Conservation (phyloP, 2,329 filamentous ascomycete genomes). For the Fusarium oligoseptatum region DNA sequence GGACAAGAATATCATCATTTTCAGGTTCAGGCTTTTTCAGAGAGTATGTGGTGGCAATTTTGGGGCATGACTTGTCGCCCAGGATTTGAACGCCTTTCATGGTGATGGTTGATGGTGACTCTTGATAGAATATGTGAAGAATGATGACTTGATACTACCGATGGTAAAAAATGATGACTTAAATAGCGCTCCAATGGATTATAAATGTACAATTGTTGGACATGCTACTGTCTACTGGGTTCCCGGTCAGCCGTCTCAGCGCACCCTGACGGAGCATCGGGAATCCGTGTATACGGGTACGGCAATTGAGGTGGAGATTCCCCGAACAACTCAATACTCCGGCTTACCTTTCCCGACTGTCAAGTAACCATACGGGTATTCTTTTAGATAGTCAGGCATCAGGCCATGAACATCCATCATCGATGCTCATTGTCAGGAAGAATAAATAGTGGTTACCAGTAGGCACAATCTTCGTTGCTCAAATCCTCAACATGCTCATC, state of each 20-base stretch:
- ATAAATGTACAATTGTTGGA: too few relatives aligned
- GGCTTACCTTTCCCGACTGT: not conserved
- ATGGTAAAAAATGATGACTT: not conserved
- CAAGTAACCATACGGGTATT: not conserved
- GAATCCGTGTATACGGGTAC: not conserved
- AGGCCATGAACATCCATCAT: not conserved
- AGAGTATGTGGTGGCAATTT: constrained; percentile 25
- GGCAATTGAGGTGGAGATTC: not conserved
- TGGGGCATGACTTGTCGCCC: constrained; percentile 38
- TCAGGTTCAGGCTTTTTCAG: constrained; percentile 36
- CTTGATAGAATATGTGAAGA: not conserved
- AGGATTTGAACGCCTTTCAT: constrained; percentile 54
- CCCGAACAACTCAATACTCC: not conserved
- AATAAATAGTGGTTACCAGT: not conserved
- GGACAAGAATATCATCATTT: constrained; percentile 46
- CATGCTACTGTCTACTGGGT: not conserved
- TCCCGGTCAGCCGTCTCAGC: not conserved
- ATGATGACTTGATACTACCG: not conserved
- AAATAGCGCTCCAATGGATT: not conserved
- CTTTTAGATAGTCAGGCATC: not conserved
- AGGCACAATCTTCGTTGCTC: not conserved
- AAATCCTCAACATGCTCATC: not conserved
- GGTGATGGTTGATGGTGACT: not conserved
- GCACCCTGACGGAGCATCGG: not conserved
- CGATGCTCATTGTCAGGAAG: not conserved